phyloP scores from a whole-genome alignment of 768 basidiomycete species.

The Tulasnella sp. region DNA sequence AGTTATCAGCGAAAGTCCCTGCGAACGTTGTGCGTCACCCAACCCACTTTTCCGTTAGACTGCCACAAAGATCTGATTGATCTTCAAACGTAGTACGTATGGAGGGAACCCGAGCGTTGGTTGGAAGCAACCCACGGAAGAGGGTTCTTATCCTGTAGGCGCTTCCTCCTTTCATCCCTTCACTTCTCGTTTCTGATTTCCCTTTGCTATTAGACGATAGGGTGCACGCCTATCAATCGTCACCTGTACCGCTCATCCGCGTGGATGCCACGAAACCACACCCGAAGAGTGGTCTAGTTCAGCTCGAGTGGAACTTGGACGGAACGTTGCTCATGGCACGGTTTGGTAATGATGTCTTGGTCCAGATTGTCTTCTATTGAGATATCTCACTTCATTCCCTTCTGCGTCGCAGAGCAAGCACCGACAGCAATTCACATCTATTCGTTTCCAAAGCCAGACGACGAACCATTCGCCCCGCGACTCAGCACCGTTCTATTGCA shows the following conservation, averaged over 20 bases:
- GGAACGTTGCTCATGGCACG: slow-evolving; percentile 70
- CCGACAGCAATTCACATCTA: slow-evolving; percentile 66
- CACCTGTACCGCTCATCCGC: slow-evolving; percentile 37
- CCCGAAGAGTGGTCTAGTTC: slow-evolving; percentile 62
- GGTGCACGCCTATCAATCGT: slow-evolving; percentile 45
- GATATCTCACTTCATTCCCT: too few species aligned
- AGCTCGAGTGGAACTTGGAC: slow-evolving; percentile 77
- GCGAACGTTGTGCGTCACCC: slow-evolving; percentile 49
- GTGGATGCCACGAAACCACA: slow-evolving; percentile 58
- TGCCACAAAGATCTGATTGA: not conserved
- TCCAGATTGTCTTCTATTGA: not conserved
- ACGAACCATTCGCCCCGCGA: slow-evolving; percentile 53
- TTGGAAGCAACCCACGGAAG: slow-evolving; percentile 74
- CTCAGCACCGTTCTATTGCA: slow-evolving; percentile 68
- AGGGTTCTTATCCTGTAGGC: slow-evolving; percentile 79
- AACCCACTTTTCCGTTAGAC: not conserved
- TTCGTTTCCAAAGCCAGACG: slow-evolving; percentile 58
- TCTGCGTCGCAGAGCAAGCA: slow-evolving; percentile 47
- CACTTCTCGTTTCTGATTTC: not conserved
- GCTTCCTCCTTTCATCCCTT: not conserved
- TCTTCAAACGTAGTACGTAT: slow-evolving; percentile 54
- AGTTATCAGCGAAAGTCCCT: slow-evolving; percentile 56
- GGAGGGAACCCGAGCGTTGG: slow-evolving; percentile 86
- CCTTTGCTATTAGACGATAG: slow-evolving; percentile 54
- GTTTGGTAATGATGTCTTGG: slow-evolving; percentile 49